These are phyloP conservation scores for Diplodia mutila DNA, from an alignment of 2,329 filamentous ascomycete species.

Conservation along the genomic window DNA sequence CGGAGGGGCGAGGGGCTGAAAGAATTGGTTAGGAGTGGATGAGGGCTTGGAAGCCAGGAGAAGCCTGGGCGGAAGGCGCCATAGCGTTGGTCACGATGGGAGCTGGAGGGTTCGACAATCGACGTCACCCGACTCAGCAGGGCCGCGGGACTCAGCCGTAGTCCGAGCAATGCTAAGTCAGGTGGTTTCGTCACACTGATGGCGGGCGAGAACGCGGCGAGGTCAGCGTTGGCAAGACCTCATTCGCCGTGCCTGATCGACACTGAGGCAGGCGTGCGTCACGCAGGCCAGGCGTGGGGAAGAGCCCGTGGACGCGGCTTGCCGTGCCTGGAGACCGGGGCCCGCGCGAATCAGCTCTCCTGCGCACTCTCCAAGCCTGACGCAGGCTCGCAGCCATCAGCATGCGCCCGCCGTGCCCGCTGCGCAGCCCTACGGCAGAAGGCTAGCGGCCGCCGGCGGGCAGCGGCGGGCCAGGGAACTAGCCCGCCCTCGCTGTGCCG, in stretches of 20 bases:
- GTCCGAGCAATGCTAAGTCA: background rate
- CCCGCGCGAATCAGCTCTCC: slow-evolving; percentile 4
- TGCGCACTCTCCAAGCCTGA: background rate
- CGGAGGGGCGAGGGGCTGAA: background rate
- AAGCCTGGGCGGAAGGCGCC: slow-evolving; percentile 12
- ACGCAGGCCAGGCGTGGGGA: slow-evolving; percentile 23
- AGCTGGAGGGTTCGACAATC: slow-evolving; percentile 12
- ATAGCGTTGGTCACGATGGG: slow-evolving; percentile 21
- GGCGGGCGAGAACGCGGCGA: background rate
- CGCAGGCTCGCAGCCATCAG: slow-evolving; percentile 2
- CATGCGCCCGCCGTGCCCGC: slow-evolving; percentile 5
- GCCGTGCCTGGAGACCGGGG: slow-evolving; percentile 11
- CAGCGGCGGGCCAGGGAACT: background rate
- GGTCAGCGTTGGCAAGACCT: slow-evolving; percentile 12
- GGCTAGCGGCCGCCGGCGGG: background rate
- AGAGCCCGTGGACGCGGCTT: slow-evolving; percentile 13
- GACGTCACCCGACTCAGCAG: slow-evolving; percentile 25
- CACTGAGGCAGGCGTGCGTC: slow-evolving; percentile 16
- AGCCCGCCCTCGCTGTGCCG: background rate
- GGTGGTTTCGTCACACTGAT: slow-evolving; percentile 18
- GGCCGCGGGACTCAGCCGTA: background rate
- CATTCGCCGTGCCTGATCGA: slow-evolving; percentile 25
- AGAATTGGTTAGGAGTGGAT: background rate
- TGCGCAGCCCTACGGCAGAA: slow-evolving; percentile 5
- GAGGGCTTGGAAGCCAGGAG: slow-evolving; percentile 1